Evolutionary conservation across 495 filamentous ascomycete genomes (phyloP).

Genomic region (Hyaloscypha finlandica): DNA sequence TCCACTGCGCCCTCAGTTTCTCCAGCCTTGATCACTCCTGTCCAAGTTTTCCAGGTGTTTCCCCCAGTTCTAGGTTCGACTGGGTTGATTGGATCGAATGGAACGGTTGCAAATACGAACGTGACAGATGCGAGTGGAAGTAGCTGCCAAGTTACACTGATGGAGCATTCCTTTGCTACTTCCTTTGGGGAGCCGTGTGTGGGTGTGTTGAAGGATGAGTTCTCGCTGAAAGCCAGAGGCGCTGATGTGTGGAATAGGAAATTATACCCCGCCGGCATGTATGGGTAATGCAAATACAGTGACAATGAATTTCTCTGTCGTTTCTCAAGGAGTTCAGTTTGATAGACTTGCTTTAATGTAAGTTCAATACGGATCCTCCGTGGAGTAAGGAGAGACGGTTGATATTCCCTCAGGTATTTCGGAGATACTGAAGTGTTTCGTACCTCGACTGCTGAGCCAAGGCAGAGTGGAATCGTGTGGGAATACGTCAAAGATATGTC

Average conservation of each 20-base stretch:
- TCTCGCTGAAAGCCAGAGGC: not conserved
- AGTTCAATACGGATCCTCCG: not conserved
- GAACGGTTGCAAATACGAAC: not conserved
- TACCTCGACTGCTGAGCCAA: slow-evolving; percentile 87
- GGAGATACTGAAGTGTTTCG: slow-evolving; percentile 83
- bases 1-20: not conserved
- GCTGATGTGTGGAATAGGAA: slow-evolving; percentile 42
- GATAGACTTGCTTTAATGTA: slow-evolving; percentile 74
- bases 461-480: slow-evolving; percentile 64
- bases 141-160: not conserved
- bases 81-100: slow-evolving; percentile 5
- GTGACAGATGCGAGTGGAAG: not conserved
- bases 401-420: slow-evolving; percentile 49
- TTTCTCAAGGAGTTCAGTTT: slow-evolving; percentile 72
- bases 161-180: not conserved
- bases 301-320: slow-evolving; percentile 78
- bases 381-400: not conserved
- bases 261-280: slow-evolving; percentile 69
- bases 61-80: slow-evolving; percentile 55
- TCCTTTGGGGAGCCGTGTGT: not conserved
- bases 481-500: slow-evolving; percentile 86
- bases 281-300: slow-evolving; percentile 66
- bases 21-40: slow-evolving; percentile 28
- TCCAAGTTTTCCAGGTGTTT: slow-evolving; percentile 67
- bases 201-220: not conserved